Evolutionary conservation across 768 basidiomycete species (phyloP).

Genomic region (Boletus vinaceobasis): DNA sequence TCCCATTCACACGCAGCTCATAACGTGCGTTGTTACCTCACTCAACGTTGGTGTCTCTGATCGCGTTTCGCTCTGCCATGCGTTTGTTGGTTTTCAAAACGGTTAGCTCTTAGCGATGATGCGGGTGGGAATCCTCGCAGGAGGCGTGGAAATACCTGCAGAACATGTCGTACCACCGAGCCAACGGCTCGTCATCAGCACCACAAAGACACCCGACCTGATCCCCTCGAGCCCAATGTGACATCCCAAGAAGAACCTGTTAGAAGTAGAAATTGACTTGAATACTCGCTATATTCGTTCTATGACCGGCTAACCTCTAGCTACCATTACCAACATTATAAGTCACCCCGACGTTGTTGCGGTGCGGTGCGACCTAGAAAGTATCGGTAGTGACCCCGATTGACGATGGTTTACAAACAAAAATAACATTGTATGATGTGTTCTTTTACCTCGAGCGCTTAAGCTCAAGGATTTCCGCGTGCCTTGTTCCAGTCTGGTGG

Average conservation of each 20-base stretch:
- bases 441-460: background rate
- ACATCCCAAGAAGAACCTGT: background rate
- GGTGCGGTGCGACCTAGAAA: background rate
- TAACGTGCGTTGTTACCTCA: constrained; percentile 46
- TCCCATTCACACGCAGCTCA: constrained; percentile 82
- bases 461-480: too few species aligned
- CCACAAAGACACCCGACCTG: constrained; percentile 4
- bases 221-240: background rate
- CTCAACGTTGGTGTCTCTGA: constrained; percentile 3
- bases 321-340: constrained; percentile 4
- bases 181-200: constrained; percentile 36
- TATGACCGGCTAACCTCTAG: constrained; percentile 2
- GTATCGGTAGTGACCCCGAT: background rate
- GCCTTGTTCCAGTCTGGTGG: too few species aligned
- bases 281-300: constrained; percentile 15
- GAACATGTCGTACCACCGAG: constrained; percentile 46
- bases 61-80: background rate
- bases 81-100: background rate
- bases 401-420: background rate
- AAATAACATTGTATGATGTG: constrained; percentile 4
- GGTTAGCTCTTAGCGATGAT: constrained; percentile 66
- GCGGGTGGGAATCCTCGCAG: constrained; percentile 66
- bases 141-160: constrained; percentile 53
- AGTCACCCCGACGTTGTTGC: background rate
- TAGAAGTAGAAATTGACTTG: background rate